Percentiles rank a stretch among this genome's conserved stretches.
phyloP scores from a whole-genome alignment of 2,329 filamentous ascomycete genomes.

The Cladophialophora carrionii region DNA sequence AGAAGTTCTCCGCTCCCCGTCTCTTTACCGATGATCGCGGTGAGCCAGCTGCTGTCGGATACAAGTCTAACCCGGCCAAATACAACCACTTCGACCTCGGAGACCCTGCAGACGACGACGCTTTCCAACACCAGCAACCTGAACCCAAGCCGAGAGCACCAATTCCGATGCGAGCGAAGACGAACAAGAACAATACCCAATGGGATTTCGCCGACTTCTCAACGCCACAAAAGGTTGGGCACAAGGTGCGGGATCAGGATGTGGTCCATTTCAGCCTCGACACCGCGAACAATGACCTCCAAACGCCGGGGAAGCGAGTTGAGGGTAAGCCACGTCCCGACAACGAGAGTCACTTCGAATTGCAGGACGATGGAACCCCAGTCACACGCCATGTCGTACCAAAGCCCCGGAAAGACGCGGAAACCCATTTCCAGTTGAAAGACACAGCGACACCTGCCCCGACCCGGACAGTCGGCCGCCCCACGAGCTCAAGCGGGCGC shows the following conservation, averaged over 20 bases:
- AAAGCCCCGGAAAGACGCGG: conserved; percentile 72
- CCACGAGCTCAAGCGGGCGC: conserved; percentile 50
- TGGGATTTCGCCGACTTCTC: conserved; percentile 90
- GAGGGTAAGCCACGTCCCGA: conserved; percentile 69
- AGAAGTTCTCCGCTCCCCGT: conserved; percentile 57
- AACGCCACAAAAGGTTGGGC: conserved; percentile 75
- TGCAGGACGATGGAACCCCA: conserved; percentile 67
- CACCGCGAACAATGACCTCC: conserved; percentile 60
- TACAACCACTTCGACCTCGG: conserved; percentile 85
- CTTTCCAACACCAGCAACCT: conserved; percentile 35
- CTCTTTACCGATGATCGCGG: conserved; percentile 58
- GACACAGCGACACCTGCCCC: conserved; percentile 63
- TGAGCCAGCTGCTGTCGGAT: conserved; percentile 52
- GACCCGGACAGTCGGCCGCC: conserved; percentile 39
- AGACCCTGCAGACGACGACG: conserved; percentile 45
- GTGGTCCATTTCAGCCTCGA: conserved; percentile 77
- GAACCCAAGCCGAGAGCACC: conserved; percentile 39
- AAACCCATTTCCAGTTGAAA: conserved; percentile 79
- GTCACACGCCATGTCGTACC: conserved; percentile 41
- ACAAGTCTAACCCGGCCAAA: conserved; percentile 73
- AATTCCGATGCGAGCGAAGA: conserved; percentile 31
- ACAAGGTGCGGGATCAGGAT: conserved; percentile 68
- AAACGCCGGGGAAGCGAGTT: conserved; percentile 41
- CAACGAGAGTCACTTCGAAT: conserved; percentile 79
- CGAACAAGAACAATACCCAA: conserved; percentile 62